A percentile compares a stretch with the other conserved stretches of the same genome.
Conservation (phyloP, 371 early-diverging fungal genomes). For the Thermomucor indicae-seudaticae region DNA sequence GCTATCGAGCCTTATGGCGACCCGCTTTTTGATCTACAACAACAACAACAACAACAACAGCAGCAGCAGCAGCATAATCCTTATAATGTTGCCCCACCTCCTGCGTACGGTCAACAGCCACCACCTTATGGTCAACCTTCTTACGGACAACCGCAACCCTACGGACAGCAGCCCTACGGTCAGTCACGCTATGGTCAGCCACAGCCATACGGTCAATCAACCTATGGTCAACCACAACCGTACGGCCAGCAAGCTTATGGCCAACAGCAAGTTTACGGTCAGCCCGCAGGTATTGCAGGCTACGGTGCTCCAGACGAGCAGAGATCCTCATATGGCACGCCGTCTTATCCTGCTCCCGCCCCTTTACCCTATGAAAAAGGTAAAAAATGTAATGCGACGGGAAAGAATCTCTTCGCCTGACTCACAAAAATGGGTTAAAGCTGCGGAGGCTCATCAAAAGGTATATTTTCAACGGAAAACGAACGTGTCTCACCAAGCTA, state of each 20-base stretch:
- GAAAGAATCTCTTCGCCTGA: too few species aligned
- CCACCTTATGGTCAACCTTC: too few species aligned
- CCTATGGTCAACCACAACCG: background rate
- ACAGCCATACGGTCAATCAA: too few species aligned
- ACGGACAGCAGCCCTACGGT: too few species aligned
- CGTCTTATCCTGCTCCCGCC: background rate
- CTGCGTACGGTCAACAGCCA: too few species aligned
- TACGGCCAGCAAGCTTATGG: constrained; percentile 1
- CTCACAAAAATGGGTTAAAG: constrained; percentile 5
- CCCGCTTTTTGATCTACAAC: too few species aligned
- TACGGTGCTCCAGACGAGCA: constrained; percentile 22
- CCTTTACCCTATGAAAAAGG: constrained; percentile 18
- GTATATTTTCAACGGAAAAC: constrained; percentile 19
- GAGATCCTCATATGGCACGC: constrained; percentile 6
- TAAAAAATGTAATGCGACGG: constrained; percentile 1
- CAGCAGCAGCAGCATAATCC: constrained; percentile 4
- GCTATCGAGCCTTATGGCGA: constrained; percentile 23
- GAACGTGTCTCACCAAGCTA: constrained; percentile 25
- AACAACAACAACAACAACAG: too few species aligned
- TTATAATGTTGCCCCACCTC: constrained; percentile 2
- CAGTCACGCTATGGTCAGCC: too few species aligned
- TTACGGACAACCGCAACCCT: too few species aligned
- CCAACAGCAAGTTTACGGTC: constrained; percentile 5
- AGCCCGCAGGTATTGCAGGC: constrained; percentile 14
- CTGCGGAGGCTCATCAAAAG: constrained; percentile 13